Evolutionary conservation across 1,139 yeast species (phyloP), one percentile per base, ranked within the genome.

Genomic region (Candida sp.): DNA sequence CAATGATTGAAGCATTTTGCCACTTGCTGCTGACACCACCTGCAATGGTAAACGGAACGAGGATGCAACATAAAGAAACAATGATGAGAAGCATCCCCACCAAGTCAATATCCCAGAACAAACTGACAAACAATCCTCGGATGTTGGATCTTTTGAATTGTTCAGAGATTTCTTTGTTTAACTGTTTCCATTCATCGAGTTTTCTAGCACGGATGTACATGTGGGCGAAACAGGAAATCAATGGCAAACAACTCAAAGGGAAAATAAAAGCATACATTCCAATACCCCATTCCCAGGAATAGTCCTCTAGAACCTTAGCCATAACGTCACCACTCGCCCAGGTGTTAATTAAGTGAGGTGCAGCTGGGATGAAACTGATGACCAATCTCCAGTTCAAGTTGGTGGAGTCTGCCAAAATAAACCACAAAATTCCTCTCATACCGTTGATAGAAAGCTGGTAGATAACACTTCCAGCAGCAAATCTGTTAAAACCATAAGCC

Each of bases 211-310:
- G 63, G 47, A 66, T 65, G 54, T 75, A 64, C 88, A 86, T 85
- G 64, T 86, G 88, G 8, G 75, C 38, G 60, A 85, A 71, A 59
- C 86, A 79, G 8, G 56, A 54, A 31, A 85, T 58, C 51, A 88
- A 68, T 27, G 94, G 94, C 23, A 88, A 51, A 58, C 86, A 75
- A 5, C 82, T 65, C 33, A 86, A 72, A 27, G 94, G 93, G 72
- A 85, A 78, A 54, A 88, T 85, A 62, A 86, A 85, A 1, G 92
- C 92, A 90, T 90, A 88, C 81, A 88, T 86, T 40, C 88, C 93
- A 58, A 87, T 84, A 59, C 86, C 86, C 84, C 86, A 88, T 37
- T 81, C 77, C 94, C 94, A 87, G 0, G 70, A 57, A 58, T 69
- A 66, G 2, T 49, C 28, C 3, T 59, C 56, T 30, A 53, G 52